phyloP scores from a whole-genome alignment of 495 filamentous ascomycete species.

The Aspergillus bridgeri region DNA sequence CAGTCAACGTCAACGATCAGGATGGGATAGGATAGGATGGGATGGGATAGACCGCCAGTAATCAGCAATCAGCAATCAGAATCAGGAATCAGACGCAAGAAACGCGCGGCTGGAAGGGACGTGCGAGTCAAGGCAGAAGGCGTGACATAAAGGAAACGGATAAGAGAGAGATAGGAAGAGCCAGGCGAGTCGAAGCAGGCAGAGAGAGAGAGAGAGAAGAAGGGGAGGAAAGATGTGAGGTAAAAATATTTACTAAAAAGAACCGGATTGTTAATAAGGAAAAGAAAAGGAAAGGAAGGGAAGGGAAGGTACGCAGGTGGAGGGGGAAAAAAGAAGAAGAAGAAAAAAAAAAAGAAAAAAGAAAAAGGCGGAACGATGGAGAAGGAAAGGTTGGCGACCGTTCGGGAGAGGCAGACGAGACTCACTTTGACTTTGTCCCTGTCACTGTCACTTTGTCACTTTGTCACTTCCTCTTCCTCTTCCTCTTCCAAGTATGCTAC shows the following conservation, averaged over 20 bases:
- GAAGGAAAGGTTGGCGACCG: neutral
- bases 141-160: slow-evolving; percentile 50
- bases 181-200: slow-evolving; percentile 16
- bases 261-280: slow-evolving; percentile 20
- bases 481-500: no score
- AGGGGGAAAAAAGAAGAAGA: slow-evolving; percentile 2
- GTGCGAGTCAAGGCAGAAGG: slow-evolving; percentile 27
- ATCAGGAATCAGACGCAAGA: slow-evolving; percentile 35
- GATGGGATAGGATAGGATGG: slow-evolving; percentile 6
- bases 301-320: slow-evolving; percentile 6
- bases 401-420: neutral
- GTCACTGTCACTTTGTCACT: slow-evolving; percentile 10
- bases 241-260: slow-evolving; percentile 48
- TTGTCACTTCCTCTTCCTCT: slow-evolving; percentile 5
- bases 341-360: slow-evolving; percentile 8
- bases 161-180: slow-evolving; percentile 35
- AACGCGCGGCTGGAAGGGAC: slow-evolving; percentile 46
- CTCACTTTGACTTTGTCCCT: slow-evolving; percentile 17
- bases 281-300: slow-evolving; percentile 11
- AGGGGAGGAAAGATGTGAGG: slow-evolving; percentile 36
- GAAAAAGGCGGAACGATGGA: neutral
- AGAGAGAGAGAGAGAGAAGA: slow-evolving; percentile 28
- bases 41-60: no score
- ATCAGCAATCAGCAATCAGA: no score
- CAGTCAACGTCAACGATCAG: neutral